Percentiles rank a stretch among this genome's conserved stretches.
Evolutionary conservation across 2,329 filamentous ascomycete species (phyloP).

Genomic region (Macrophomina phaseolina): DNA sequence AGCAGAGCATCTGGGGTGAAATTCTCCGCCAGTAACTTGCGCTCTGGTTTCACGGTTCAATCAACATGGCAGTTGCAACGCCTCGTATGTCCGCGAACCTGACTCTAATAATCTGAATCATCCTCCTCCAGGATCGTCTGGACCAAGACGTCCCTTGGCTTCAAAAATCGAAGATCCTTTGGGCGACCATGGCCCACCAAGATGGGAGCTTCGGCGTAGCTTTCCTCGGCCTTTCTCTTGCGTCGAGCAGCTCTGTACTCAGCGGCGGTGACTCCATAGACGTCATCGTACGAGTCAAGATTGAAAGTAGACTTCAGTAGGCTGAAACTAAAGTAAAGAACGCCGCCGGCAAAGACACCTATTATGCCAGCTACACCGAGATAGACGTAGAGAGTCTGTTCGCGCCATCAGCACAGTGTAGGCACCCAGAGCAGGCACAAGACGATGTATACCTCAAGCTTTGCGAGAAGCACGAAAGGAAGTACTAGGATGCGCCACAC

Average conservation of each 20-base stretch:
- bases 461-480: slow-evolving; percentile 58
- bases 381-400: slow-evolving; percentile 59
- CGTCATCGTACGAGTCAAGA: slow-evolving; percentile 12
- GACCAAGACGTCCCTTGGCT: slow-evolving; percentile 59
- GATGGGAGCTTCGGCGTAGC: background rate
- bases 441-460: slow-evolving; percentile 58
- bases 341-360: slow-evolving; percentile 67
- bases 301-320: slow-evolving; percentile 45
- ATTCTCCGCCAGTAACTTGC: no score
- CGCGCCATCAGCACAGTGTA: slow-evolving; percentile 10
- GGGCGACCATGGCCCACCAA: slow-evolving; percentile 31
- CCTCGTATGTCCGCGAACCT: slow-evolving; percentile 23
- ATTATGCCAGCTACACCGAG: slow-evolving; percentile 71
- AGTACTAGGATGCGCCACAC: slow-evolving; percentile 49
- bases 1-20: no score
- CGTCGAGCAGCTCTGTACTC: slow-evolving; percentile 39
- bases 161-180: slow-evolving; percentile 33
- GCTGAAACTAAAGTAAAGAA: slow-evolving; percentile 63
- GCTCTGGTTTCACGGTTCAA: background rate
- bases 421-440: background rate
- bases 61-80: background rate
- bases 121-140: slow-evolving; percentile 77
- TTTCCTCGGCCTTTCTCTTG: slow-evolving; percentile 32
- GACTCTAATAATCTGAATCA: slow-evolving; percentile 56
- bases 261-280: slow-evolving; percentile 34